Evolutionary conservation across 2,329 filamentous ascomycete species (phyloP).

Genomic region (Xylariaceae sp.): DNA sequence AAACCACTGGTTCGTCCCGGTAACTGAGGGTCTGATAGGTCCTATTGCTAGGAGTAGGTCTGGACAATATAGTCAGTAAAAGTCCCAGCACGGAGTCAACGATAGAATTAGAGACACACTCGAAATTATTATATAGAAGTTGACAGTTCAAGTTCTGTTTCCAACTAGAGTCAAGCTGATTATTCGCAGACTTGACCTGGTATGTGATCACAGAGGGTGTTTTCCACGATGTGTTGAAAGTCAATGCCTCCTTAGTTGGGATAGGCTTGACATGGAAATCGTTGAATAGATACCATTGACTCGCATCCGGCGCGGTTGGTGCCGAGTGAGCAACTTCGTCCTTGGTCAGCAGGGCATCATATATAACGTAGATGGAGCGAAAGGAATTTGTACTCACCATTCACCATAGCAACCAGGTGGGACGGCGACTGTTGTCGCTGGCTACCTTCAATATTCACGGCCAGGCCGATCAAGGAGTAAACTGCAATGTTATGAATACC

Average conservation of each 20-base stretch:
- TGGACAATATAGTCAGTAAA: constrained; percentile 32
- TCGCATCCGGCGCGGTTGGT: constrained; percentile 51
- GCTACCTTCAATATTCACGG: constrained; percentile 81
- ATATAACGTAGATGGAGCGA: not conserved
- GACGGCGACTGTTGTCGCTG: constrained; percentile 67
- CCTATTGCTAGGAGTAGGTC: constrained; percentile 39
- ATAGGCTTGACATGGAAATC: constrained; percentile 87
- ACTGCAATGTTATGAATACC: constrained; percentile 77
- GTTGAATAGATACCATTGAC: constrained; percentile 93
- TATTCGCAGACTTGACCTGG: constrained; percentile 74
- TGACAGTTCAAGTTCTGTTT: constrained; percentile 77
- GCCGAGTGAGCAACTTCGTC: constrained; percentile 59
- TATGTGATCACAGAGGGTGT: constrained; percentile 81
- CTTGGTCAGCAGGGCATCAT: constrained; percentile 23
- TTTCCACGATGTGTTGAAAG: constrained; percentile 91
- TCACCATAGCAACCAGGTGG: constrained; percentile 86
- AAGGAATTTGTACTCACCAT: constrained; percentile 49
- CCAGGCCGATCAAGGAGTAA: constrained; percentile 86
- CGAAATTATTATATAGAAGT: constrained; percentile 69
- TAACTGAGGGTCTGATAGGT: constrained; percentile 56
- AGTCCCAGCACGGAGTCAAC: no score
- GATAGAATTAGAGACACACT: constrained; percentile 34
- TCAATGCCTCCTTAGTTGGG: constrained; percentile 73
- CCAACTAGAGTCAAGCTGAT: constrained; percentile 81
- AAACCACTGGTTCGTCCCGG: constrained; percentile 58